phyloP scores from a whole-genome alignment of 257 asterid genomes.

The Apocynum venetum region DNA sequence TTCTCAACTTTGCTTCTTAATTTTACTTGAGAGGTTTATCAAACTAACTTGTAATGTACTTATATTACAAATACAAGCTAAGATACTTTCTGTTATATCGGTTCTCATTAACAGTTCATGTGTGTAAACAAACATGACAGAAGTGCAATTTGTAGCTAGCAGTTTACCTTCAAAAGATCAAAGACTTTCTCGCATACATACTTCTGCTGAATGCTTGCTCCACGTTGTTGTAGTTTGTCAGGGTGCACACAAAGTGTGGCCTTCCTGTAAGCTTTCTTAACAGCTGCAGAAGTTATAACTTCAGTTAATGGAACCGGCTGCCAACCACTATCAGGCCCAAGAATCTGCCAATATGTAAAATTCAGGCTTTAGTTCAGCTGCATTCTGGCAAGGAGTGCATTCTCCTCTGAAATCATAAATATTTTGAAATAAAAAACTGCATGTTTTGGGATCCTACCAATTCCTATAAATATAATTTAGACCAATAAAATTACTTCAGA shows the following conservation, averaged over 20 bases:
- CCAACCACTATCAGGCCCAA: slow-evolving; percentile 92
- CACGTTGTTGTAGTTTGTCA: slow-evolving; percentile 94
- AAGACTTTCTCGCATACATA: slow-evolving; percentile 91
- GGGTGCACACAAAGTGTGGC: slow-evolving; percentile 97
- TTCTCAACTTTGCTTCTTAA: not conserved
- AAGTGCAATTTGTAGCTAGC: slow-evolving; percentile 6
- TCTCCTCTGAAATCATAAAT: not conserved
- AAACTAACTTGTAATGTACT: not conserved
- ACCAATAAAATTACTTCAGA: not conserved
- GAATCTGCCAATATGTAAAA: slow-evolving; percentile 55
- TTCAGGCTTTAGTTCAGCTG: not conserved
- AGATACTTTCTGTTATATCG: not conserved
- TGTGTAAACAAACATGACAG: not conserved
- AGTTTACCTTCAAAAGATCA: slow-evolving; percentile 85
- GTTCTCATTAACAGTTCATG: not conserved
- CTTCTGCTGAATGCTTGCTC: slow-evolving; percentile 89
- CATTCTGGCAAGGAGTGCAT: not conserved
- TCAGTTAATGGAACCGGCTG: slow-evolving; percentile 87
- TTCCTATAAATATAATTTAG: not conserved
- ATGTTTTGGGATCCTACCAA: not conserved
- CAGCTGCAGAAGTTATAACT: slow-evolving; percentile 79
- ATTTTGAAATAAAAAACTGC: not conserved
- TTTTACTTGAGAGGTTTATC: not conserved
- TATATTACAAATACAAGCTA: not conserved
- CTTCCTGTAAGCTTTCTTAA: slow-evolving; percentile 82